Percentiles rank a stretch among this genome's conserved stretches.
Conservation (phyloP, 2,329 filamentous ascomycete genomes). For the Neophaeococcomyces mojaviensis region DNA sequence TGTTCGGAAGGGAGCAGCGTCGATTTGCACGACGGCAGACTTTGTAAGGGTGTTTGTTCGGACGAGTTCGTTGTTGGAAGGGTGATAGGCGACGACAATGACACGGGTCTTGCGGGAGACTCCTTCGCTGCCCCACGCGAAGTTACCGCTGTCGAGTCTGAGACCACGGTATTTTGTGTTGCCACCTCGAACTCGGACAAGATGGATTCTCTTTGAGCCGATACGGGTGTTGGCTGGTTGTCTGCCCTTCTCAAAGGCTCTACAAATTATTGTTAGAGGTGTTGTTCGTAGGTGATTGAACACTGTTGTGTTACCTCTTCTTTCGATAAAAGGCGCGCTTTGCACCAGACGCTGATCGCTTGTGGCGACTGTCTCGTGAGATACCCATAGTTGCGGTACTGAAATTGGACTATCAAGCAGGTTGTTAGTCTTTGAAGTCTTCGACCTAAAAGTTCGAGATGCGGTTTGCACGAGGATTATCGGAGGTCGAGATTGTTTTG, state of each 20-base stretch:
- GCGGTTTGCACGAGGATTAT: background rate
- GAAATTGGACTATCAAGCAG: slow-evolving; percentile 32
- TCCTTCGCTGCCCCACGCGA: slow-evolving; percentile 98
- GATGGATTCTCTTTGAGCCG: slow-evolving; percentile 90
- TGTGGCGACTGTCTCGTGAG: slow-evolving; percentile 99
- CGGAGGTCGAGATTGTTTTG: background rate
- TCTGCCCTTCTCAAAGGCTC: slow-evolving; percentile 99
- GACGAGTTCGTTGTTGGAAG: slow-evolving; percentile 99
- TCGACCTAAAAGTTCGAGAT: background rate
- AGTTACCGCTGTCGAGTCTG: slow-evolving; percentile 97
- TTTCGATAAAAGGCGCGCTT: slow-evolving; percentile 87
- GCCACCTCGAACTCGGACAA: slow-evolving; percentile 92
- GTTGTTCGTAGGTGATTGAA: background rate
- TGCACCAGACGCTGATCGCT: slow-evolving; percentile 97
- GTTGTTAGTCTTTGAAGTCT: slow-evolving; percentile 2
- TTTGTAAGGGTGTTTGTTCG: slow-evolving; percentile 99
- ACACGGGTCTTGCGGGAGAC: slow-evolving; percentile 98
- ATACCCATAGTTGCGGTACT: slow-evolving; percentile 94
- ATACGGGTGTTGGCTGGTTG: slow-evolving; percentile 99
- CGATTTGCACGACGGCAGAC: slow-evolving; percentile 96
- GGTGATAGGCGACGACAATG: slow-evolving; percentile 97
- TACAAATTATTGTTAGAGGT: slow-evolving; percentile 60
- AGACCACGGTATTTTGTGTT: slow-evolving; percentile 99
- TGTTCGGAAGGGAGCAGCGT: slow-evolving; percentile 97
- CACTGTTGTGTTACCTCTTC: slow-evolving; percentile 46